Conservation (phyloP, 176 grass and related monocot species). For the Ampelocalamus luodianensis region DNA sequence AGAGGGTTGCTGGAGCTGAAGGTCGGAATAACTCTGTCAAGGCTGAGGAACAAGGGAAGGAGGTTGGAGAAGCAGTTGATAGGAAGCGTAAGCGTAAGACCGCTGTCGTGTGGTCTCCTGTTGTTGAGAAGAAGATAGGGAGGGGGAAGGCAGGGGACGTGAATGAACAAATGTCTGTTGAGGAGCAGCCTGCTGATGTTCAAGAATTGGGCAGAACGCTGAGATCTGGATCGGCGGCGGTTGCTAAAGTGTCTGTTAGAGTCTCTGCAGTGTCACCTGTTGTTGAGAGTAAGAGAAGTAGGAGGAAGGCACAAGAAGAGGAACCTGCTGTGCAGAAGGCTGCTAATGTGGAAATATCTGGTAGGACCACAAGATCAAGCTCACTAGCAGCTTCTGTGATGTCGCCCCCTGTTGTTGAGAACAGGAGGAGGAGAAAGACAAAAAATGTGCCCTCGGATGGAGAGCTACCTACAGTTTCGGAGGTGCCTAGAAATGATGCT, state of each 20-base stretch:
- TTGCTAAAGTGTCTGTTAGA: too few species aligned
- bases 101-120: not conserved
- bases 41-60: not conserved
- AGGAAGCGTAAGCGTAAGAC: slow-evolving; percentile 37
- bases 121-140: slow-evolving; percentile 37
- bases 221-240: slow-evolving; percentile 2
- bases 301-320: not conserved
- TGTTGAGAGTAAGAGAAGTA: slow-evolving; percentile 21
- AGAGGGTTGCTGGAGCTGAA: not conserved
- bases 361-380: slow-evolving; percentile 33
- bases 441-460: not conserved
- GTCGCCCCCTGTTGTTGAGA: slow-evolving; percentile 10
- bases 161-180: not conserved
- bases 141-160: not conserved
- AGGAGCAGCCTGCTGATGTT: slow-evolving; percentile 8
- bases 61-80: not conserved
- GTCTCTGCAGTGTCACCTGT: not conserved
- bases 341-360: slow-evolving; percentile 16
- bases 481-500: slow-evolving; percentile 22
- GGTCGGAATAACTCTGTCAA: not conserved
- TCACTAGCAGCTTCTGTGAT: not conserved
- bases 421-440: slow-evolving; percentile 27
- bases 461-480: not conserved
- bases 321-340: slow-evolving; percentile 1
- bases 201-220: slow-evolving; percentile 3